phyloP scores from a whole-genome alignment of 495 filamentous ascomycete genomes.

The Aspergillus kassunensis region DNA sequence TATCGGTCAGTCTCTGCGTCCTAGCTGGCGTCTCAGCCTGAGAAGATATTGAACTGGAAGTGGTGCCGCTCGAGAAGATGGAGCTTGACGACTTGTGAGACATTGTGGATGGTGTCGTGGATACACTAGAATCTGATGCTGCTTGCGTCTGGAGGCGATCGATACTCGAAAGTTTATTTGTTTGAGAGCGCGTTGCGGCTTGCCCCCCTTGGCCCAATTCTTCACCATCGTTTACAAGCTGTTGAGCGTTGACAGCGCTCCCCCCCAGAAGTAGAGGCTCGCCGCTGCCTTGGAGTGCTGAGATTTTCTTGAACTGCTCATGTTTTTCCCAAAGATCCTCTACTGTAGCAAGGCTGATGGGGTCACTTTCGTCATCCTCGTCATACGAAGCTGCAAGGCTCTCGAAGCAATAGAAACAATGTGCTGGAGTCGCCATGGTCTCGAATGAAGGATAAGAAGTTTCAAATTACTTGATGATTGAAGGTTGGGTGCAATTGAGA shows the following conservation, averaged over 20 bases:
- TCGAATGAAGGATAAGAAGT: not conserved
- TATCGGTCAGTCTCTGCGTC: slow-evolving; percentile 22
- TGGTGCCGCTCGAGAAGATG: slow-evolving; percentile 41
- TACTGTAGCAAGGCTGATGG: slow-evolving; percentile 58
- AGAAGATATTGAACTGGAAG: slow-evolving; percentile 38
- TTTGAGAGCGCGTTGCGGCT: slow-evolving; percentile 13
- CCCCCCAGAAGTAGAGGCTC: slow-evolving; percentile 19
- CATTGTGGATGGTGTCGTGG: slow-evolving; percentile 42
- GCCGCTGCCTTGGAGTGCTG: slow-evolving; percentile 24
- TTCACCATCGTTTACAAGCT: slow-evolving; percentile 24
- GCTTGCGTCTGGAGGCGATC: slow-evolving; percentile 31
- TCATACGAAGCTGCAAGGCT: slow-evolving; percentile 63
- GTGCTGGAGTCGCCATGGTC: slow-evolving; percentile 73
- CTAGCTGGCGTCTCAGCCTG: slow-evolving; percentile 21
- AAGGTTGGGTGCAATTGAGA: not conserved
- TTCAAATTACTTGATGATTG: not conserved
- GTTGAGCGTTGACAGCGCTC: slow-evolving; percentile 15
- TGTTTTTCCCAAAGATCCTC: slow-evolving; percentile 67
- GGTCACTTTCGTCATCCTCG: slow-evolving; percentile 54
- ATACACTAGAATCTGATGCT: slow-evolving; percentile 41
- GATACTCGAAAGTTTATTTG: slow-evolving; percentile 31
- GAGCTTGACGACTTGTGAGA: slow-evolving; percentile 43
- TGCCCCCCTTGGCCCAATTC: slow-evolving; percentile 25
- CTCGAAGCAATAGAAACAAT: slow-evolving; percentile 94
- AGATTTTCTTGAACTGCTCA: slow-evolving; percentile 40